A percentile compares a stretch with the other conserved stretches of the same genome.
These are phyloP conservation scores for Aquanectria penicillioides DNA, from an alignment of 2,329 filamentous ascomycete genomes.

Conservation along the genomic window DNA sequence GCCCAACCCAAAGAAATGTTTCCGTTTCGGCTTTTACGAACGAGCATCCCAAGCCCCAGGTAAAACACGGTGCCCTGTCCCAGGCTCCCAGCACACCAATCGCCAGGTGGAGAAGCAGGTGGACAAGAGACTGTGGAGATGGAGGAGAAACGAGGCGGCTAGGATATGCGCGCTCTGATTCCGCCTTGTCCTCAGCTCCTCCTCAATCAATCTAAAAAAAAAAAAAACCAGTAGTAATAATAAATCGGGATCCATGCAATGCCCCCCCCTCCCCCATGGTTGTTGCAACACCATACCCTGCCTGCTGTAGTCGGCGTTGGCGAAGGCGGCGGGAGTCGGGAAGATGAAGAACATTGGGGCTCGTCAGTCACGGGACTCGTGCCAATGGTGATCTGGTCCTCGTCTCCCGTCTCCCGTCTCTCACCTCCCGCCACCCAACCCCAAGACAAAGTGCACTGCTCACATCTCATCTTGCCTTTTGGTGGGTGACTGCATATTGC, in stretches of 20 bases:
- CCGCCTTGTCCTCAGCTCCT: conserved; percentile 15
- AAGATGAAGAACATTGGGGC: too few relatives aligned
- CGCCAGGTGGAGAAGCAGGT: not conserved
- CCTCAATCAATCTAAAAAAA: not conserved
- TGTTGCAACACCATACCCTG: not conserved
- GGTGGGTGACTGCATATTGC: not conserved
- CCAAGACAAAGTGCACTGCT: too few relatives aligned
- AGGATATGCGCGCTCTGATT: conserved; percentile 20
- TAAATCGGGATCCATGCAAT: conserved; percentile 10
- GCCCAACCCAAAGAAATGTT: not conserved
- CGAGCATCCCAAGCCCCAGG: not conserved
- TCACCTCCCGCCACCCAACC: too few relatives aligned
- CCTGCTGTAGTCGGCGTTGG: conserved; percentile 8
- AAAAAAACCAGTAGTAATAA: not conserved
- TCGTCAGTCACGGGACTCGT: too few relatives aligned
- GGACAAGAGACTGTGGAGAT: not conserved
- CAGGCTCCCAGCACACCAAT: not conserved
- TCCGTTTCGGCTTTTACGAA: too few relatives aligned
- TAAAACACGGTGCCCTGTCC: too few relatives aligned
- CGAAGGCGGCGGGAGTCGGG: too few relatives aligned
- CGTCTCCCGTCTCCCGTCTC: too few relatives aligned
- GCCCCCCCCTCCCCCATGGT: too few relatives aligned
- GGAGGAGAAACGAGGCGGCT: not conserved
- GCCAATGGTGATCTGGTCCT: too few relatives aligned
- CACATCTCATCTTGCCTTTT: not conserved